These are phyloP conservation scores for Vanderwaltozyma yarrowii DNA, from an alignment of 805 yeast genomes.

Conservation along the genomic window DNA sequence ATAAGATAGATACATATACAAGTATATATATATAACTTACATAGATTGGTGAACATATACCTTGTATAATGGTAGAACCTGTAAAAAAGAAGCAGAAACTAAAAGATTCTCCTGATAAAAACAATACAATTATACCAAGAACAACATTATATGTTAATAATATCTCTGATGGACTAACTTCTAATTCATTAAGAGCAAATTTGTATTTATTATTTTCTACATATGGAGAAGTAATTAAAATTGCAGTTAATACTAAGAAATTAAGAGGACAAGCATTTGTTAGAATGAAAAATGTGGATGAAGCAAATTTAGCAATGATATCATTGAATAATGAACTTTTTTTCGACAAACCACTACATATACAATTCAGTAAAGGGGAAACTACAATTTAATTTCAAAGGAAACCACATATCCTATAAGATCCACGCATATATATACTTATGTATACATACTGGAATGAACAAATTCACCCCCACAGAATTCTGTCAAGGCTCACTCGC, in stretches of 20 bases:
- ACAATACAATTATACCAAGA: conserved; percentile 13
- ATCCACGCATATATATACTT: not conserved
- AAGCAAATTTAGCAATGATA: conserved; percentile 42
- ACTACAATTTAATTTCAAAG: not conserved
- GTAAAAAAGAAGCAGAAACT: conserved; percentile 8
- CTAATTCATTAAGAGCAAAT: conserved; percentile 37
- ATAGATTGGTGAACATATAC: no score
- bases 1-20: no score
- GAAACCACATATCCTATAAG: not conserved
- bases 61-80: no score
- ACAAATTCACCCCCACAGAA: no score
- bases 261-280: conserved; percentile 63
- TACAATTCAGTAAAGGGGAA: conserved; percentile 33
- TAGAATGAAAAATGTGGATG: conserved; percentile 37
- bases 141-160: conserved; percentile 52
- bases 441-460: no score
- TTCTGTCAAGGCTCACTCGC: no score
- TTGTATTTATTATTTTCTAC: conserved; percentile 50
- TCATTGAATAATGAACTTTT: conserved; percentile 38
- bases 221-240: conserved; percentile 54
- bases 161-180: conserved; percentile 26
- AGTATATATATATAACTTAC: no score
- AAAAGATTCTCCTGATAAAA: not conserved
- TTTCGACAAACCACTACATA: conserved; percentile 41
- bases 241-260: conserved; percentile 35